A percentile compares a stretch with the other conserved stretches of the same genome.
phyloP scores from a whole-genome alignment of 2,329 filamentous ascomycete genomes.

The Meredithiella fracta region DNA sequence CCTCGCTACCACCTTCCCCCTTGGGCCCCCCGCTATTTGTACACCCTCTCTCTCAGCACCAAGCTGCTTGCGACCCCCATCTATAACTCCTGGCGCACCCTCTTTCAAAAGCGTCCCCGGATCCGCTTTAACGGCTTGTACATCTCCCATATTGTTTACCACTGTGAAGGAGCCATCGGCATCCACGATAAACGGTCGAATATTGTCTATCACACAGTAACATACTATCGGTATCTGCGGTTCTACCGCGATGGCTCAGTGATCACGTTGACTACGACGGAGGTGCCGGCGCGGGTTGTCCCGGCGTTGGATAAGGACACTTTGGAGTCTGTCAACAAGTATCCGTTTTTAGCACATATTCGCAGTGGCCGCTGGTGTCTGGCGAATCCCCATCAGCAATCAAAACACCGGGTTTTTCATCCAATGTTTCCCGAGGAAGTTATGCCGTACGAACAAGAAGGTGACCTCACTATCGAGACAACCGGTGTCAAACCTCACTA shows the following conservation, averaged over 20 bases:
- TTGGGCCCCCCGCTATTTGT: conserved; percentile 14
- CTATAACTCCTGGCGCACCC: conserved; percentile 42
- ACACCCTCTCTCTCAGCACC: conserved; percentile 12
- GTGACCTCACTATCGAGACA: conserved; percentile 68
- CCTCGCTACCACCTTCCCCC: conserved; percentile 20
- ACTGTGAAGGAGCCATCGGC: conserved; percentile 43
- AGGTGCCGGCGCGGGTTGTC: conserved; percentile 74
- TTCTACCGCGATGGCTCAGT: conserved; percentile 82
- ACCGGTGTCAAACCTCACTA: conserved; percentile 68
- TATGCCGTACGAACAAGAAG: conserved; percentile 33
- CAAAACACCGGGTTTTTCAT: conserved; percentile 21
- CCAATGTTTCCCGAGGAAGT: neutral
- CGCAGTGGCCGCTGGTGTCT: conserved; percentile 40
- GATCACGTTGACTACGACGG: conserved; percentile 64
- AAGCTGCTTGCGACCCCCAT: conserved; percentile 24
- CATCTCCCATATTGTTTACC: conserved; percentile 92
- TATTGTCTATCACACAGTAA: conserved; percentile 82
- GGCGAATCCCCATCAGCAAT: conserved; percentile 15
- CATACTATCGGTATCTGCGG: conserved; percentile 91
- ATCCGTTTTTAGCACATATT: conserved; percentile 29
- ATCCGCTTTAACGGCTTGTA: conserved; percentile 92
- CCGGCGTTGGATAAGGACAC: conserved; percentile 63
- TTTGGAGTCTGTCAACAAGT: conserved; percentile 30
- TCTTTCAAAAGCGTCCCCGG: conserved; percentile 70
- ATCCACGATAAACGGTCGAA: conserved; percentile 56